Conservation (phyloP, 2,329 filamentous ascomycete genomes). For the Intubia oerlemansii region DNA sequence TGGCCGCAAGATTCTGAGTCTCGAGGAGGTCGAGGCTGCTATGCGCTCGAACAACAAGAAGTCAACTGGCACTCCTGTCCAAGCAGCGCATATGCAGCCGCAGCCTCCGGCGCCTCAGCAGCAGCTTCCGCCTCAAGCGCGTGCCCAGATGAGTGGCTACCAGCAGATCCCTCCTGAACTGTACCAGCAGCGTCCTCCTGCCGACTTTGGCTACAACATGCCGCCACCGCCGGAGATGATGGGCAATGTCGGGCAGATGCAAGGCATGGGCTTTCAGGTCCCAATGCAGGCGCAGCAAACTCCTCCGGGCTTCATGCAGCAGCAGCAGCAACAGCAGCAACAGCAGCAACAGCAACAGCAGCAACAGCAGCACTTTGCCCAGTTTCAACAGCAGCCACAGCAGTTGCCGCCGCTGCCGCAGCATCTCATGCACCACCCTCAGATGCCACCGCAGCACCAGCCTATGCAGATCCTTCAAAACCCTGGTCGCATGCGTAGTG, state of each 20-base stretch:
- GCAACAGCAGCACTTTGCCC: conserved; percentile 5
- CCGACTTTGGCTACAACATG: conserved; percentile 4
- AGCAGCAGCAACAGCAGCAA: not conserved
- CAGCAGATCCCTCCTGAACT: conserved; percentile 11
- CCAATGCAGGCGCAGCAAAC: not conserved
- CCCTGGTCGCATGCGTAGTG: conserved; percentile 37
- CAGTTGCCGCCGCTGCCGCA: conserved; percentile 1
- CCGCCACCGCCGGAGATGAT: conserved; percentile 5
- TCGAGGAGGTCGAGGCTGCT: conserved; percentile 91
- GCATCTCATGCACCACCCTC: conserved; percentile 63
- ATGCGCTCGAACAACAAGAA: conserved; percentile 58
- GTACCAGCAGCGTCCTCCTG: conserved; percentile 8
- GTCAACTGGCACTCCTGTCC: no score
- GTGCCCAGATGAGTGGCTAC: not conserved
- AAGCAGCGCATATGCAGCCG: conserved; percentile 12
- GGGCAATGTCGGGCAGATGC: no score
- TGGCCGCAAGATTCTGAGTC: conserved; percentile 71
- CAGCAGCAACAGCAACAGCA: conserved; percentile 15
- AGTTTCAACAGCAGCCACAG: not conserved
- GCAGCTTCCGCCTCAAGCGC: conserved; percentile 10
- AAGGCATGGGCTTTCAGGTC: no score
- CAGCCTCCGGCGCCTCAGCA: conserved; percentile 12
- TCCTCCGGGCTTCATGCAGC: no score
- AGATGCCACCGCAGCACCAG: conserved; percentile 1
- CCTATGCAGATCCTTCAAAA: conserved; percentile 52